These are phyloP conservation scores for Cynanchum wilfordii DNA, from an alignment of 257 asterid genomes.

Conservation along the genomic window DNA sequence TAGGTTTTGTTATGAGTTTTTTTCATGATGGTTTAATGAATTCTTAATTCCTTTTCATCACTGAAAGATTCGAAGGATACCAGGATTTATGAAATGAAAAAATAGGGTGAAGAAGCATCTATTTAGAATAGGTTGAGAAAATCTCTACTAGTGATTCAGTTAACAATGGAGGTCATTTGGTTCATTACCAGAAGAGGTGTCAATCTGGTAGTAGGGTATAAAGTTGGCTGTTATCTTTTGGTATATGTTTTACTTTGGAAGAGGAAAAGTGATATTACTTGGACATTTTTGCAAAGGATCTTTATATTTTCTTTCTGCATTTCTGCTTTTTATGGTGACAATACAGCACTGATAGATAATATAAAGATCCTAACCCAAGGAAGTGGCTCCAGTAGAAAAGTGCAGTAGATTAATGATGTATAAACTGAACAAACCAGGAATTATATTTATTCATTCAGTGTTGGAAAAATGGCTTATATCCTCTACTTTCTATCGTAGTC, in stretches of 20 bases:
- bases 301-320: not conserved
- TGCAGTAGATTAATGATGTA: not conserved
- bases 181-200: not conserved
- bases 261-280: not conserved
- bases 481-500: not conserved
- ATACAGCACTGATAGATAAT: not conserved
- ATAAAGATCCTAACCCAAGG: not conserved
- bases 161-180: not conserved
- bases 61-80: not conserved
- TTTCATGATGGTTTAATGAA: not conserved
- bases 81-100: not conserved
- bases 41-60: not conserved
- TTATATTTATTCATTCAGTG: not conserved
- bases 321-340: not conserved
- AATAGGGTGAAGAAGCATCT: not conserved
- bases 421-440: not conserved
- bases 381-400: not conserved
- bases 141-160: not conserved
- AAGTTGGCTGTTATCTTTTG: not conserved
- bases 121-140: not conserved
- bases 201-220: not conserved
- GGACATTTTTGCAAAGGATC: not conserved
- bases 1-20: not conserved
- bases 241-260: not conserved
- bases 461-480: not conserved